Base-by-base conservation (phyloP, 495 filamentous ascomycete genomes). In the Penicillium paxilli region DNA sequence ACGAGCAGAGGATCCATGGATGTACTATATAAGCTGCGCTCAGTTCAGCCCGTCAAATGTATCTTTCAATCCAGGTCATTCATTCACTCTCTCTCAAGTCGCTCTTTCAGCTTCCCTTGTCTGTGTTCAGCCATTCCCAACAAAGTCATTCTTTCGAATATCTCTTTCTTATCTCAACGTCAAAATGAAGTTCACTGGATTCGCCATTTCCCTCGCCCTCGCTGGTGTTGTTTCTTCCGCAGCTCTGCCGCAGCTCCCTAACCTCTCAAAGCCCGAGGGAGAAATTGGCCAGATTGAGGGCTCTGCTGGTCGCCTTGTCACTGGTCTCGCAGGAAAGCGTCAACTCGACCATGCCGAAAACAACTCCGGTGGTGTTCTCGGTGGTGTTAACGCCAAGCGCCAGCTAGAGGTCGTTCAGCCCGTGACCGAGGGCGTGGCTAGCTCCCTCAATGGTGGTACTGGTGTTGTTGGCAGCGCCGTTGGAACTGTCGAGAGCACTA, bases 171-270 rank as follows among this genome's bases (percentile, higher is more conserved):
- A 44, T 24, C 52, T 17, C 21, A 45, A 37, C 50, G 49, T 55
- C 52, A 71, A 44, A 46, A 76, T 75, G 73, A 76, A 75, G 67
- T 68, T 75, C 66, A 69, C 70, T 56, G 67, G 66, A 62, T 40
- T 67, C 83, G 75, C 59, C 24, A 8, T 55, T 41, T 62, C 64
- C 11, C 48, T 67, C 24, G 62, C 59, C 40, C 17, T 67, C 26
- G 59, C 51, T 33, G 48, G 64, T 37, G 6, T 56, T 23, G 54
- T 55, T 20, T 60, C 50, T 32, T 46, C 59, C 11, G 53, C 55
- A 8, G 55, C 61, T 17, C 37, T 67, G 8, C 64, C 62, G 14
- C 5, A 19, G 16, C 10, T 62, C 14, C 26, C 53, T 21, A 48
- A 52, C 6, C 2, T 48, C 20, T 30, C 51, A 14, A 44, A 30